Percentiles rank a stretch among this genome's conserved stretches.
Conservation (phyloP, 352 stramenopile genomes). For the Globisporangium irregulare region DNA sequence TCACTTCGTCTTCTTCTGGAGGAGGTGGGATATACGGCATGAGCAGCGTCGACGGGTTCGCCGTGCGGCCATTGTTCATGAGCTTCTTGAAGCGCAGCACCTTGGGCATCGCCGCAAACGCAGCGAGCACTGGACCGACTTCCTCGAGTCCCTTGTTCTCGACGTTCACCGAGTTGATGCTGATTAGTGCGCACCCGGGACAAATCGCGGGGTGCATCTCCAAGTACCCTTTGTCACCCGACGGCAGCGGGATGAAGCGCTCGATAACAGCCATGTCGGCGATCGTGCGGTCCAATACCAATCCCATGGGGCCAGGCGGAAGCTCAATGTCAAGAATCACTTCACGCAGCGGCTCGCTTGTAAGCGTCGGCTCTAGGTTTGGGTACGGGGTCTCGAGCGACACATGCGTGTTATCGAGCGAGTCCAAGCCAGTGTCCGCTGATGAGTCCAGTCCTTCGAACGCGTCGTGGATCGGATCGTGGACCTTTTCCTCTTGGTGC, state of each 20-base stretch:
- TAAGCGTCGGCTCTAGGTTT: conserved; percentile 22
- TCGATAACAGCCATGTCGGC: conserved; percentile 77
- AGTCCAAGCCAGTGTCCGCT: conserved; percentile 36
- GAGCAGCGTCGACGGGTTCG: conserved; percentile 68
- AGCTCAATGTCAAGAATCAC: conserved; percentile 83
- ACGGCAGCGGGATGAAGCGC: conserved; percentile 66
- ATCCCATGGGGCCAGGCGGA: conserved; percentile 73
- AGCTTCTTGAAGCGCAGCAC: conserved; percentile 86
- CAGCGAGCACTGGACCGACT: conserved; percentile 65
- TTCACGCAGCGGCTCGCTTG: conserved; percentile 60
- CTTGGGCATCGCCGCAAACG: conserved; percentile 49
- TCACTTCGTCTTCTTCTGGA: conserved; percentile 35
- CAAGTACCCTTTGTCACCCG: conserved; percentile 66
- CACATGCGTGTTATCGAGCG: conserved; percentile 27
- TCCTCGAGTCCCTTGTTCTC: conserved; percentile 71
- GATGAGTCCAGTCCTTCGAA: conserved; percentile 67
- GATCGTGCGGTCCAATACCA: conserved; percentile 81
- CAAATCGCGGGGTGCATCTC: conserved; percentile 80
- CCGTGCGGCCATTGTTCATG: conserved; percentile 65
- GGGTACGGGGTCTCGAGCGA: conserved; percentile 30
- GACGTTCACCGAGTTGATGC: conserved; percentile 74
- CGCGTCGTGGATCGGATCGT: conserved; percentile 76
- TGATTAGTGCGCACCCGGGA: conserved; percentile 72
- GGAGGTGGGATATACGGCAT: conserved; percentile 67
- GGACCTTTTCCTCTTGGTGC: conserved; percentile 25